Base-by-base conservation (phyloP, 257 asterid genomes). In the Solanum tarijense region DNA sequence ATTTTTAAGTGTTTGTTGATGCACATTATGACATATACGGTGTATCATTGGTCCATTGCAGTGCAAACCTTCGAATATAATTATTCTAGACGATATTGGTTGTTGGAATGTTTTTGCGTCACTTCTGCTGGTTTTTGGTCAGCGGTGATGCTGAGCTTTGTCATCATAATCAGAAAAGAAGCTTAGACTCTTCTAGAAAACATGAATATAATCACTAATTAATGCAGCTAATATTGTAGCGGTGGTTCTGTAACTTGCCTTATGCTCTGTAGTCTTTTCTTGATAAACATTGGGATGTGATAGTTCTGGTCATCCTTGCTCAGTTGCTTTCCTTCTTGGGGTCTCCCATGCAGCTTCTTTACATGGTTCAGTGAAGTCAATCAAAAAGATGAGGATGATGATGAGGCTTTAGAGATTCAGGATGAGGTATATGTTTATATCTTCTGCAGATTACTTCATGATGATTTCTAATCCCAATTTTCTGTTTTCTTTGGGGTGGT, bases 331-430 rank as follows among this genome's bases (percentile, higher is more conserved):
- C 31, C 62, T 14, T 20, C 65, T 79, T 79, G 25, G 48, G 66
- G 66, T 79, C 10, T 43, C 18, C 62, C 7, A 3, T 93, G 91
- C 98, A 96, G 99, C 95, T 96, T 96, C 94, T 96, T 96, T 88
- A 86, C 93, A 84, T 95, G 98, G 99, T 96, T 96, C 88, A 88
- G 68, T 71, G 98, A 93, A 65, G 89, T 89, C 87, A 92, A 91
- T 89, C 91, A 91, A 78, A 93, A 90, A 84, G 98, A 93, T 52
- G 96, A 94, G 88, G 99, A 95, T 89, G 84, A 78, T 31, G 31
- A 78, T 39, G 84, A 78, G 65, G 60, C 48, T 78, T n/a, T 78
- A 32, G 84, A 78, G n/a, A 89, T 96, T 92, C 98, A 94, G 39
- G 99, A 95, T 84, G 98, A 95, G 98, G 99, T 96, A 91, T 25